phyloP scores from a whole-genome alignment of 441 rosid species.

The Viola pubescens region DNA sequence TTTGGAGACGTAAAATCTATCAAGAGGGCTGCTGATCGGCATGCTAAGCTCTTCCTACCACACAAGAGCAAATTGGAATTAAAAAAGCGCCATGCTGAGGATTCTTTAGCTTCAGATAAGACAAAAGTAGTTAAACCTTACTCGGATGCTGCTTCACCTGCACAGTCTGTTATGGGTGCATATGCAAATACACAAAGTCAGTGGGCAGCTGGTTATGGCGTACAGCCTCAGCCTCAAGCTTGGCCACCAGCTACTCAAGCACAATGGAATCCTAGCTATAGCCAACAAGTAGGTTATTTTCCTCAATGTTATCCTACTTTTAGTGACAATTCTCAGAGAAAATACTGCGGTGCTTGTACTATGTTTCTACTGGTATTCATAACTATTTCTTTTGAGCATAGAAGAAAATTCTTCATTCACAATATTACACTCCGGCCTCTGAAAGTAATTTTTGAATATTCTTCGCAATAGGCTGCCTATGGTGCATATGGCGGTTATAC shows the following conservation, averaged over 20 bases:
- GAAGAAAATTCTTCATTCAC: not conserved
- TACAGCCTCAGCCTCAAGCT: conserved; percentile 82
- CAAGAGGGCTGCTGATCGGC: conserved; percentile 74
- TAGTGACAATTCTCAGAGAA: too few species aligned
- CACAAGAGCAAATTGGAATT: conserved; percentile 59
- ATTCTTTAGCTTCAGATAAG: conserved; percentile 66
- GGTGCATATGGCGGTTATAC: conserved; percentile 64
- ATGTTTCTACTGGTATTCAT: too few species aligned
- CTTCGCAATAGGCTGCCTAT: conserved; percentile 54
- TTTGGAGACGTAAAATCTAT: conserved; percentile 66
- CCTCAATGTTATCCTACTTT: not conserved
- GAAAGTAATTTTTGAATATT: not conserved
- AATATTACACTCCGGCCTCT: not conserved
- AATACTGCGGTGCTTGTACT: too few species aligned
- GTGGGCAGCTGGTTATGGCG: conserved; percentile 78
- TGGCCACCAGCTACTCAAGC: conserved; percentile 77
- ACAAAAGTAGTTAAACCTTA: conserved; percentile 65
- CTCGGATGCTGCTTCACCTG: conserved; percentile 45
- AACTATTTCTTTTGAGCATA: too few species aligned
- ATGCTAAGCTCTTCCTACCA: conserved; percentile 66
- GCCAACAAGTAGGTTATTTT: conserved; percentile 52
- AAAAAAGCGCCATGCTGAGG: conserved; percentile 83
- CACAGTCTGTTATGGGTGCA: conserved; percentile 56
- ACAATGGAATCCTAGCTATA: conserved; percentile 71
- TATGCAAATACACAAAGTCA: conserved; percentile 69